Percentiles rank a stretch among this genome's conserved stretches.
These are phyloP conservation scores for Boletales sp. DNA, from an alignment of 768 basidiomycete genomes.

Conservation along the genomic window DNA sequence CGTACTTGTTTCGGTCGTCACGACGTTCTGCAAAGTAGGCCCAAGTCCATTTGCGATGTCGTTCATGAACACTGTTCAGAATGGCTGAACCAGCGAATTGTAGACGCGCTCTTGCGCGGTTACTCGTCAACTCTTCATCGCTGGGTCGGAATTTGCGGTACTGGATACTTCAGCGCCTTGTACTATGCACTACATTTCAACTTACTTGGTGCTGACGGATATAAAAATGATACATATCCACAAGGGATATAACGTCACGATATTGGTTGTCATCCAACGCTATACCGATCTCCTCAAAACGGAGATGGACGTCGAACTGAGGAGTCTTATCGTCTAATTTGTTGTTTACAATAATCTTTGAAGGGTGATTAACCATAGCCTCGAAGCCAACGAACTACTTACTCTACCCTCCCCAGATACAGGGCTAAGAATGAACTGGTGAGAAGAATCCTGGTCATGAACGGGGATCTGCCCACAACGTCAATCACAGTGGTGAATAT, in stretches of 20 bases:
- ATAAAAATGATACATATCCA: slow-evolving; percentile 97
- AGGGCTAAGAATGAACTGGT: slow-evolving; percentile 94
- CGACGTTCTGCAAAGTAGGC: slow-evolving; percentile 82
- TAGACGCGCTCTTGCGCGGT: slow-evolving; percentile 65
- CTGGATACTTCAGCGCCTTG: slow-evolving; percentile 26
- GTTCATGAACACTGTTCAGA: slow-evolving; percentile 77
- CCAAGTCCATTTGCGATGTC: slow-evolving; percentile 88
- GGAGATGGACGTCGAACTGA: slow-evolving; percentile 80
- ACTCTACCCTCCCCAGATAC: slow-evolving; percentile 94
- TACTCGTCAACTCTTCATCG: slow-evolving; percentile 54
- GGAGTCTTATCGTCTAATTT: slow-evolving; percentile 70
- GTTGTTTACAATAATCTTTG: slow-evolving; percentile 78
- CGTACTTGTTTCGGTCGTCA: slow-evolving; percentile 82
- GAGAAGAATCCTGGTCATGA: slow-evolving; percentile 40
- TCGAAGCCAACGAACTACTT: slow-evolving; percentile 20
- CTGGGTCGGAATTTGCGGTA: slow-evolving; percentile 80
- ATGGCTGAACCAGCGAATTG: slow-evolving; percentile 81
- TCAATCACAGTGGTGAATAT: slow-evolving; percentile 7
- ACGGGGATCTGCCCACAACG: slow-evolving; percentile 45
- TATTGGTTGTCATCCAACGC: slow-evolving; percentile 93
- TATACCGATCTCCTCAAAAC: slow-evolving; percentile 92
- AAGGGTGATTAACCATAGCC: slow-evolving; percentile 1
- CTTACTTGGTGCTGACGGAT: slow-evolving; percentile 75
- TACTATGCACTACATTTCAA: background rate
- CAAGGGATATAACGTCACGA: slow-evolving; percentile 84